A percentile compares a stretch with the other conserved stretches of the same genome.
These are phyloP conservation scores for Populus hybrid DNA, from an alignment of 441 rosid genomes.

Conservation along the genomic window DNA sequence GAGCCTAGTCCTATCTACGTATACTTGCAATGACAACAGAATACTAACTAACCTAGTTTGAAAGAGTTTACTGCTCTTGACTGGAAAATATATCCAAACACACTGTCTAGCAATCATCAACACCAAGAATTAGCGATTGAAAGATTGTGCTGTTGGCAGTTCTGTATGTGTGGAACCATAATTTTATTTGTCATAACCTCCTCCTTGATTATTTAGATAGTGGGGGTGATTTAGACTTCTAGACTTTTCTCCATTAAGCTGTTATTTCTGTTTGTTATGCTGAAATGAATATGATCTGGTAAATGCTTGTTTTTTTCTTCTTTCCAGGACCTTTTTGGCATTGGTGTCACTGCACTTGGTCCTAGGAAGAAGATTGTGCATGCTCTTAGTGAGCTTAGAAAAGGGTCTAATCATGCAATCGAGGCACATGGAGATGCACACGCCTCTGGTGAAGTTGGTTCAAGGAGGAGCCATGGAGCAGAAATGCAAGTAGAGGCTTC, in stretches of 20 bases:
- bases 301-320: not conserved
- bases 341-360: slow-evolving; percentile 85
- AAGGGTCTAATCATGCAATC: slow-evolving; percentile 25
- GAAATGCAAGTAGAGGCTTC: slow-evolving; percentile 39
- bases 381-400: slow-evolving; percentile 62
- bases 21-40: no score
- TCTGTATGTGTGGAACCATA: not conserved
- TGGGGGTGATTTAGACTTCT: not conserved
- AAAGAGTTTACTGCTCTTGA: no score
- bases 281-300: not conserved
- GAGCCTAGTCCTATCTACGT: no score
- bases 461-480: slow-evolving; percentile 23
- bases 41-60: no score
- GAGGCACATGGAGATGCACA: slow-evolving; percentile 25
- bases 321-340: slow-evolving; percentile 65
- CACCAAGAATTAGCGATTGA: not conserved
- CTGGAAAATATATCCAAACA: no score
- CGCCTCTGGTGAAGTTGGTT: slow-evolving; percentile 19
- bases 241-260: not conserved
- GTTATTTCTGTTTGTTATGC: not conserved
- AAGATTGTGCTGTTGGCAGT: not conserved
- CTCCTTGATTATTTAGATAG: not conserved
- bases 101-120: not conserved
- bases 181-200: not conserved
- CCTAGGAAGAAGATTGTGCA: slow-evolving; percentile 86